Conservation (phyloP, 2,329 filamentous ascomycete species). For the Teratosphaeria zuluensis region DNA sequence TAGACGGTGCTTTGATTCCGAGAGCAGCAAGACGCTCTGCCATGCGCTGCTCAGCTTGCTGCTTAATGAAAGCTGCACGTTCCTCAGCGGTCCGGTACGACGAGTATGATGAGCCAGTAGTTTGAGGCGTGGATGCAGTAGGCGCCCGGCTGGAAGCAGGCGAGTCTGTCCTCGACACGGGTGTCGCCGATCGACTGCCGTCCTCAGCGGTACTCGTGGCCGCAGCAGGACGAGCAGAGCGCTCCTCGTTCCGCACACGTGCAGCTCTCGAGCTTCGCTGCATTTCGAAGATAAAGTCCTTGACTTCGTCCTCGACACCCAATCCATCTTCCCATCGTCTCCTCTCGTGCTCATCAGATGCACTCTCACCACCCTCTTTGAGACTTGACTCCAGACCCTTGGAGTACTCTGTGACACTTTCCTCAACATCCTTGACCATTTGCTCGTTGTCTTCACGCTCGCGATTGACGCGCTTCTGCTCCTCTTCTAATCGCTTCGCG, state of each 20-base stretch:
- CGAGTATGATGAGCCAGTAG: slow-evolving; percentile 48
- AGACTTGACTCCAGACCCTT: slow-evolving; percentile 76
- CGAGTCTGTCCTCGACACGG: slow-evolving; percentile 20
- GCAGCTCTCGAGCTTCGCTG: slow-evolving; percentile 75
- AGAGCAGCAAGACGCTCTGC: slow-evolving; percentile 89
- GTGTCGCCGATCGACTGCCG: slow-evolving; percentile 20
- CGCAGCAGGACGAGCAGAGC: slow-evolving; percentile 8
- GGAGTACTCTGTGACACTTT: slow-evolving; percentile 84
- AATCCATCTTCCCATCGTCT: slow-evolving; percentile 93
- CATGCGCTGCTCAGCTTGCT: slow-evolving; percentile 94
- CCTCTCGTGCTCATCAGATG: slow-evolving; percentile 76
- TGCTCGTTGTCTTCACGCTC: slow-evolving; percentile 91
- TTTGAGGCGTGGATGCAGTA: slow-evolving; percentile 33
- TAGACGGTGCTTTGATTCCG: slow-evolving; percentile 74
- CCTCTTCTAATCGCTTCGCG: slow-evolving; percentile 78
- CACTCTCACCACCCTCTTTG: slow-evolving; percentile 67
- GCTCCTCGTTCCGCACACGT: slow-evolving; percentile 55
- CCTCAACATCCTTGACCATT: slow-evolving; percentile 95
- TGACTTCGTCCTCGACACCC: slow-evolving; percentile 91
- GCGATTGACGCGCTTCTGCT: slow-evolving; percentile 67
- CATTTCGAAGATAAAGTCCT: slow-evolving; percentile 95
- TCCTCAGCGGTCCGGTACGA: slow-evolving; percentile 88
- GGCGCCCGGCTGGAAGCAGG: slow-evolving; percentile 18
- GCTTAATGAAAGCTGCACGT: slow-evolving; percentile 88
- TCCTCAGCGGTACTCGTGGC: slow-evolving; percentile 11